Percentiles rank a stretch among this genome's conserved stretches.
These are phyloP conservation scores for Erythrophleum fordii DNA, from an alignment of 306 rosid genomes.

Conservation along the genomic window DNA sequence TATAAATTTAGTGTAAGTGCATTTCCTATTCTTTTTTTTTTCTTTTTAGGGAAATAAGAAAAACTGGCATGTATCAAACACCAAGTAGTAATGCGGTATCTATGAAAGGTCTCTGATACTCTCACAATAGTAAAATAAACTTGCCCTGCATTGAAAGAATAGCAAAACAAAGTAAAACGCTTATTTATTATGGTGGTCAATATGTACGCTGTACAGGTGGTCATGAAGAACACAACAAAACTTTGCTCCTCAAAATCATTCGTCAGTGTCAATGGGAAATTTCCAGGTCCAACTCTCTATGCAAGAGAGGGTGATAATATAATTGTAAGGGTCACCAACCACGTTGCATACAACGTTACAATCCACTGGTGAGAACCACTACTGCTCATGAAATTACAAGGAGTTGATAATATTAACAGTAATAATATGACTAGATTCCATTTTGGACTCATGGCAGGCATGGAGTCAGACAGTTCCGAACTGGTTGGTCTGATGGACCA, in stretches of 20 bases:
- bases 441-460: slow-evolving; percentile 54
- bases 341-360: slow-evolving; percentile 56
- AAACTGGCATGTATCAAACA: neutral
- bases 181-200: slow-evolving; percentile 23
- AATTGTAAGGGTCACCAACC: slow-evolving; percentile 70
- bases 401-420: neutral
- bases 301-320: slow-evolving; percentile 80
- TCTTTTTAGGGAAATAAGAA: neutral
- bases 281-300: slow-evolving; percentile 71
- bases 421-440: slow-evolving; percentile 5
- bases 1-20: slow-evolving; percentile 65
- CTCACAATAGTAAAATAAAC: slow-evolving; percentile 12
- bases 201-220: slow-evolving; percentile 56
- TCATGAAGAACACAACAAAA: slow-evolving; percentile 59
- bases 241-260: slow-evolving; percentile 64
- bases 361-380: slow-evolving; percentile 70
- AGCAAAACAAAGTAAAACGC: neutral
- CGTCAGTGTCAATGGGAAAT: slow-evolving; percentile 63
- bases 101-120: slow-evolving; percentile 2
- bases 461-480: slow-evolving; percentile 65
- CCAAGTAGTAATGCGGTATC: neutral
- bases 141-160: neutral
- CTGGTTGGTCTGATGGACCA: slow-evolving; percentile 81
- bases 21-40: neutral
- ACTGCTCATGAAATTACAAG: slow-evolving; percentile 19